Evolutionary conservation across 1,284 basidiomycete species (phyloP).

Genomic region (Sporisorium reilianum): DNA sequence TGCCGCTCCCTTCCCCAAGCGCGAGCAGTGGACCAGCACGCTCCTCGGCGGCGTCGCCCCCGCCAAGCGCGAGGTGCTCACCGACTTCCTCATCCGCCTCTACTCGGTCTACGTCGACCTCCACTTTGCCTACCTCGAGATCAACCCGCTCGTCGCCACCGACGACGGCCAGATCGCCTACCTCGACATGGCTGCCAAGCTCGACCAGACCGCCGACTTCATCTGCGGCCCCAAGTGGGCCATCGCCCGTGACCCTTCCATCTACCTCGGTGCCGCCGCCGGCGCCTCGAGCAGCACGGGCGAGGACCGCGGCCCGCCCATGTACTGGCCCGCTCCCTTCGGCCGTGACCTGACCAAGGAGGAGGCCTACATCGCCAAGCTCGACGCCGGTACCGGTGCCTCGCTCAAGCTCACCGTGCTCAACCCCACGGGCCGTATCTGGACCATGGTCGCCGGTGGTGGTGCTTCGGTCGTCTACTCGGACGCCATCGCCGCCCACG

Average conservation of each 20-base stretch:
- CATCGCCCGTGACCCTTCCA: slow-evolving; percentile 88
- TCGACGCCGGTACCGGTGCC: slow-evolving; percentile 95
- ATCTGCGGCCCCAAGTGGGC: slow-evolving; percentile 99
- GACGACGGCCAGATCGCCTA: slow-evolving; percentile 90
- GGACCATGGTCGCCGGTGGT: slow-evolving; percentile 99
- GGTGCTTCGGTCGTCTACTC: slow-evolving; percentile 81
- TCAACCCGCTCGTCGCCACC: slow-evolving; percentile 96
- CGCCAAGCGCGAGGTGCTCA: slow-evolving; percentile 64
- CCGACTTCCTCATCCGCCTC: slow-evolving; percentile 89
- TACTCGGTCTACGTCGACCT: slow-evolving; percentile 95
- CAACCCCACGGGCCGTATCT: slow-evolving; percentile 92
- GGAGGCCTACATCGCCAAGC: slow-evolving; percentile 98
- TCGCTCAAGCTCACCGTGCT: slow-evolving; percentile 97
- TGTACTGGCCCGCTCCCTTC: slow-evolving; percentile 97
- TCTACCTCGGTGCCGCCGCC: slow-evolving; percentile 74
- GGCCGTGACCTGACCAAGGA: slow-evolving; percentile 98
- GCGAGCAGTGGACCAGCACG: slow-evolving; percentile 74
- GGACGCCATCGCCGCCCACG: slow-evolving; percentile 95
- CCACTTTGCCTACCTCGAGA: slow-evolving; percentile 93
- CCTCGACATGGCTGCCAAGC: slow-evolving; percentile 99
- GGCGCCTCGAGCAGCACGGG: slow-evolving; percentile 69
- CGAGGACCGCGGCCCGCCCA: slow-evolving; percentile 81
- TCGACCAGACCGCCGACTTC: slow-evolving; percentile 95
- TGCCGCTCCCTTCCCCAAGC: slow-evolving; percentile 80
- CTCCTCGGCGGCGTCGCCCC: slow-evolving; percentile 59